phyloP scores from a whole-genome alignment of 2,329 filamentous ascomycete genomes.

The Exophiala aquamarina region DNA sequence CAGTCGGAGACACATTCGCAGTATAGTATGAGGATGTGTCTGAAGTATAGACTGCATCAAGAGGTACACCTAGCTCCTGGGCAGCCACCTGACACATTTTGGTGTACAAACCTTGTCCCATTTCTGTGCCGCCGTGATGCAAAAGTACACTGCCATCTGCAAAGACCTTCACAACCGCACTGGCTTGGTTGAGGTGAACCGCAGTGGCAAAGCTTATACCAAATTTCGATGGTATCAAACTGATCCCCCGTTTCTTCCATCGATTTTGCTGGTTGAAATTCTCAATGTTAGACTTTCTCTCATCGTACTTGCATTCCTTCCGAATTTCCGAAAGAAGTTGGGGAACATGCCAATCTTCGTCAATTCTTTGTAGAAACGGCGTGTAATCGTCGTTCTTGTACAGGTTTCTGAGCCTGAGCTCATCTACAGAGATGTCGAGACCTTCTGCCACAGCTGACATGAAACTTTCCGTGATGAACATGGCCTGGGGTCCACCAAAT shows the following conservation, averaged over 20 bases:
- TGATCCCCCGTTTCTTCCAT: conserved; percentile 90
- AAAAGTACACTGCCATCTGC: conserved; percentile 91
- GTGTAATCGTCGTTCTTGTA: conserved; percentile 76
- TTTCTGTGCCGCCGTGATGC: conserved; percentile 94
- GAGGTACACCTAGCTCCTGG: conserved; percentile 78
- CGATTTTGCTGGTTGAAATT: conserved; percentile 83
- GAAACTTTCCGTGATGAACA: conserved; percentile 88
- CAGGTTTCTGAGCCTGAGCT: conserved; percentile 81
- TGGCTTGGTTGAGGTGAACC: conserved; percentile 92
- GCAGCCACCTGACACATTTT: conserved; percentile 97
- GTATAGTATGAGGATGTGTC: conserved; percentile 97
- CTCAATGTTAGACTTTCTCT: conserved; percentile 67
- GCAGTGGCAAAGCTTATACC: conserved; percentile 91
- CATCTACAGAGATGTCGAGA: conserved; percentile 78
- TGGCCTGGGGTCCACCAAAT: conserved; percentile 92
- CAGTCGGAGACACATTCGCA: conserved; percentile 88
- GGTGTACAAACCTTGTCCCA: conserved; percentile 96
- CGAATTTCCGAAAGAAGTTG: conserved; percentile 91
- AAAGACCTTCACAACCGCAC: conserved; percentile 93
- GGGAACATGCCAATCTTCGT: conserved; percentile 86
- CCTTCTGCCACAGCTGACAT: conserved; percentile 91
- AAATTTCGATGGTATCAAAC: conserved; percentile 92
- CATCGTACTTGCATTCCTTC: conserved; percentile 70
- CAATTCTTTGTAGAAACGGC: conserved; percentile 85
- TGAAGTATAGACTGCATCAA: conserved; percentile 81